These are phyloP conservation scores for Sporisorium scitamineum DNA, from an alignment of 1,284 basidiomycete species.

Conservation along the genomic window DNA sequence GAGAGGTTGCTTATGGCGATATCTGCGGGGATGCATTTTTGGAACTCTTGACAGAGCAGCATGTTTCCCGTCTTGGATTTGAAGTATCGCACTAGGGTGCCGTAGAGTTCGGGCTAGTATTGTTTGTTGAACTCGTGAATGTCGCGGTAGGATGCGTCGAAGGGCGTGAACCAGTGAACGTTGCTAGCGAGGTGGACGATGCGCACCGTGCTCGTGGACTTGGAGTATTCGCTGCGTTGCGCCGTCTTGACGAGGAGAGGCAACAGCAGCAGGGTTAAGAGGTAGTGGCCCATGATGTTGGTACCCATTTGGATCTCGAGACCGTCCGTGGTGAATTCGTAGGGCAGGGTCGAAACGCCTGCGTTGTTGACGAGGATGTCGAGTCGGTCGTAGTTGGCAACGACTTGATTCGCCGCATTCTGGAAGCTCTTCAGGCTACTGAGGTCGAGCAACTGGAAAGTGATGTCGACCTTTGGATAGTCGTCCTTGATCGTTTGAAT, in stretches of 20 bases:
- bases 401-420: neutral
- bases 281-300: conserved; percentile 3
- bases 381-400: neutral
- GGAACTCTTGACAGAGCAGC: conserved; percentile 7
- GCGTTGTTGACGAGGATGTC: conserved; percentile 4
- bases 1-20: neutral
- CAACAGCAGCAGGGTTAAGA: conserved; percentile 1
- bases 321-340: neutral
- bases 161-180: neutral
- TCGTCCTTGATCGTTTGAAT: neutral
- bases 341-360: neutral
- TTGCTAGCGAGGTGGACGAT: neutral
- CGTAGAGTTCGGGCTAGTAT: neutral
- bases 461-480: neutral
- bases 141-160: neutral
- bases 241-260: neutral
- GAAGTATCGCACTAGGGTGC: neutral
- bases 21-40: neutral
- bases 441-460: neutral
- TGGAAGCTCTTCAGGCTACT: neutral
- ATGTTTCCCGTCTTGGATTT: conserved; percentile 1
- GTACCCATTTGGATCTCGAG: conserved; percentile 9
- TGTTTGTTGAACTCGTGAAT: neutral
- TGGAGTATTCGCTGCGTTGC: neutral
- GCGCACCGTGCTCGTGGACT: neutral